Evolutionary conservation across 768 basidiomycete species (phyloP), one percentile per base, ranked within the genome.

Genomic region (Serendipita vermifera): DNA sequence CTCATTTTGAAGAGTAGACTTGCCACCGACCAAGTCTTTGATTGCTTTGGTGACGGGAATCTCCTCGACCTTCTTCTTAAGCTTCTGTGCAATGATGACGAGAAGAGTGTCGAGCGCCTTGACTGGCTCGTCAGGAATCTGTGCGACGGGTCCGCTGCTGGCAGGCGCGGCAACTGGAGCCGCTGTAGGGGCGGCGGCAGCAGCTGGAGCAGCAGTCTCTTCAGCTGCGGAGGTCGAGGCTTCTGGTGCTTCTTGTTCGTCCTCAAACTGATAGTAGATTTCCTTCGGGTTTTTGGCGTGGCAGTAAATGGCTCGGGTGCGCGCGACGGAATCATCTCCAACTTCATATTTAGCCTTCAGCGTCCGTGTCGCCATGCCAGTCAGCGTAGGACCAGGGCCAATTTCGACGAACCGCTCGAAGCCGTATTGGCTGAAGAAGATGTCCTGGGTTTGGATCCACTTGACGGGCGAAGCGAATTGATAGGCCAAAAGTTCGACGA

Each of bases 381-480:
- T 90, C 55, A 99, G 77, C 7, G 92, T 97, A 1, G 96, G 96
- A 3, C 91, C 91, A 36, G 96, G 96, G 31, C 96, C 96, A 54
- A 99, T 73, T 68, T 99, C 96, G 63, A 99, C 85, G 64, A 98
- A 77, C 14, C 96, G 83, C 69, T 97, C 94, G 64, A 96, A 96
- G 40, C 75, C 74, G 75, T 81, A 96, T 6, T 81, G 70, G 7
- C 76, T 78, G 75, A 99, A 99, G 57, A 99, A 77, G 24, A 87
- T 77, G 64, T 99, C 96, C 67, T 99, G 96, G 0, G 94, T 99
- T 73, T 98, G 88, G 64, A 99, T 99, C 96, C 96, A 99, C 51
- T 93, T 86, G 17, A 99, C 94, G 5, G 96, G 93, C 1, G 94
- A 98, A 0, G 94, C 93, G 63, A 94, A 98, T 67, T 99, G 96